phyloP scores from a whole-genome alignment of 2,329 filamentous ascomycete species.

The Diaporthe ampelina region DNA sequence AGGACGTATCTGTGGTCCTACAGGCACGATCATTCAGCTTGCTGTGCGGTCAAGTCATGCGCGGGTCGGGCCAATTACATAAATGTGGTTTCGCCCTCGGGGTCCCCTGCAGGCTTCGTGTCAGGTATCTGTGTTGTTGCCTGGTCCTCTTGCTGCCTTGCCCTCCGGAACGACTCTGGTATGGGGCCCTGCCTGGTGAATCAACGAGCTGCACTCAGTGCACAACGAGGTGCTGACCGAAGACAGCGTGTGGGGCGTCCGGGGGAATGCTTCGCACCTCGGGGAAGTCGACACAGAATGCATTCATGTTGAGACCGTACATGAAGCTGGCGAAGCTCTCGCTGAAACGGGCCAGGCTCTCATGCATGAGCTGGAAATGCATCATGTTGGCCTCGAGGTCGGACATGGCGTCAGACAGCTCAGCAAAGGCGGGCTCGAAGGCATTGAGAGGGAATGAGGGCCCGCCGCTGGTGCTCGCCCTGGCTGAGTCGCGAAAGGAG shows the following conservation, averaged over 20 bases:
- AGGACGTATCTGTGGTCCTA: slow-evolving; percentile 92
- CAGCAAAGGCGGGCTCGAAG: slow-evolving; percentile 92
- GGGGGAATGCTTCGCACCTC: slow-evolving; percentile 70
- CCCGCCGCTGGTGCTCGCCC: slow-evolving; percentile 66
- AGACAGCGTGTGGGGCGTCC: no score
- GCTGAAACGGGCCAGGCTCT: slow-evolving; percentile 91
- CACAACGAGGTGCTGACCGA: neutral
- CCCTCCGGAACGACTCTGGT: slow-evolving; percentile 82
- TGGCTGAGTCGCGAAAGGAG: slow-evolving; percentile 84
- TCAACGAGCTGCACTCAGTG: slow-evolving; percentile 25
- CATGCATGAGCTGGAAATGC: slow-evolving; percentile 97
- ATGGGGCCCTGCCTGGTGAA: slow-evolving; percentile 76
- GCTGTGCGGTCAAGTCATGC: neutral
- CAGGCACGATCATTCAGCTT: slow-evolving; percentile 43
- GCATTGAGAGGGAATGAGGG: slow-evolving; percentile 79
- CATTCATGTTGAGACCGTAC: slow-evolving; percentile 98
- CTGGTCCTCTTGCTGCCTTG: slow-evolving; percentile 69
- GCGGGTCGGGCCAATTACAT: slow-evolving; percentile 68
- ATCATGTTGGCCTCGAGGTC: slow-evolving; percentile 98
- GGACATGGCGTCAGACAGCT: slow-evolving; percentile 93
- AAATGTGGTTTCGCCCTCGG: slow-evolving; percentile 84
- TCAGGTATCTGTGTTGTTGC: slow-evolving; percentile 46
- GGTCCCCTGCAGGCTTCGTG: slow-evolving; percentile 52
- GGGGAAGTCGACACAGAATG: slow-evolving; percentile 97
- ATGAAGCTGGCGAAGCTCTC: slow-evolving; percentile 97